Conservation (phyloP, 805 yeast species). For the Spathaspora boniae region DNA sequence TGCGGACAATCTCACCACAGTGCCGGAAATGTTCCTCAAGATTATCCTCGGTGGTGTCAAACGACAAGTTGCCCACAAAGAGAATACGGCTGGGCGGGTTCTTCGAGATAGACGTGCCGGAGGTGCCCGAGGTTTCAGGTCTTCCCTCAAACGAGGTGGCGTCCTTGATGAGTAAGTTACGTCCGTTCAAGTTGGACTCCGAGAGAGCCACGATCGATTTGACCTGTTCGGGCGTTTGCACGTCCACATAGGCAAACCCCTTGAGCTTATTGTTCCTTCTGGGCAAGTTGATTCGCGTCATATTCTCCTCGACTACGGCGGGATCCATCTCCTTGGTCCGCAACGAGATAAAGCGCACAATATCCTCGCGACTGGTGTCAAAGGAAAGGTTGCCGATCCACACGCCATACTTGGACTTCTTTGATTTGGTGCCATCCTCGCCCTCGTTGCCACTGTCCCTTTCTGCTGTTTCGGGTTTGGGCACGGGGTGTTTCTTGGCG, state of each 20-base stretch:
- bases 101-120: slow-evolving; percentile 51
- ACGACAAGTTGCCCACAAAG: slow-evolving; percentile 90
- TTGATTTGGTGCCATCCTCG: slow-evolving; percentile 24
- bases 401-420: slow-evolving; percentile 63
- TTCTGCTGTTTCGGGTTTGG: slow-evolving; percentile 34
- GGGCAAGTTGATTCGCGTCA: slow-evolving; percentile 81
- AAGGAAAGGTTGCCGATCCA: slow-evolving; percentile 95
- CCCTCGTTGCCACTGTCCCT: no score
- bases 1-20: slow-evolving; percentile 80
- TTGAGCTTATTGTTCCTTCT: slow-evolving; percentile 61
- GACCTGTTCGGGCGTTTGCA: slow-evolving; percentile 58
- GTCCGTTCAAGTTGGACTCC: slow-evolving; percentile 73
- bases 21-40: slow-evolving; percentile 81
- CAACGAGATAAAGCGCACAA: slow-evolving; percentile 58
- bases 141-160: slow-evolving; percentile 83
- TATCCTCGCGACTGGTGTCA: slow-evolving; percentile 74
- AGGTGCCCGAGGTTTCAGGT: slow-evolving; percentile 51
- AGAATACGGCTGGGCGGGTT: slow-evolving; percentile 87
- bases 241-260: slow-evolving; percentile 92
- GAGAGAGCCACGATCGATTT: slow-evolving; percentile 60
- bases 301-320: slow-evolving; percentile 51
- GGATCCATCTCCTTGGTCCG: slow-evolving; percentile 45
- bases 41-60: slow-evolving; percentile 81
- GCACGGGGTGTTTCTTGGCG: slow-evolving; percentile 34
- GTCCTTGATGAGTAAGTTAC: slow-evolving; percentile 81